A percentile compares a stretch with the other conserved stretches of the same genome.
Conservation (phyloP, 257 asterid species). For the Lithospermum erythrorhizon region DNA sequence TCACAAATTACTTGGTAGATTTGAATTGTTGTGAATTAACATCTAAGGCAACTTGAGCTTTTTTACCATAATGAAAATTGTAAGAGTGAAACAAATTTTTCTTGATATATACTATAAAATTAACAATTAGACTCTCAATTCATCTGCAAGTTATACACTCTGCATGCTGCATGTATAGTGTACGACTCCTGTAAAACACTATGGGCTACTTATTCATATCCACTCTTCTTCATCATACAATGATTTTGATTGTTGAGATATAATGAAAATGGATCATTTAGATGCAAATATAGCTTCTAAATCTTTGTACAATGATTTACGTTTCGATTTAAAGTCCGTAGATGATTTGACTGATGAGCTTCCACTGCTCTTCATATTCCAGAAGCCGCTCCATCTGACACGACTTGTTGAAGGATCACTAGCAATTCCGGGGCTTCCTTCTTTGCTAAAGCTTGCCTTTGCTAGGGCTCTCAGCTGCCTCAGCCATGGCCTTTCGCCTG, state of each 20-base stretch:
- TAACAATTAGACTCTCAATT: not conserved
- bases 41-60: too few relatives aligned
- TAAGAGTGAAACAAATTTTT: too few relatives aligned
- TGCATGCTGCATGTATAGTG: not conserved
- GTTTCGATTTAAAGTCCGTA: conserved; percentile 45
- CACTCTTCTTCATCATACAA: too few relatives aligned
- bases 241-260: too few relatives aligned
- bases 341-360: conserved; percentile 61
- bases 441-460: conserved; percentile 57
- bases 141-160: not conserved
- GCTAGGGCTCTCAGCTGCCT: conserved; percentile 69
- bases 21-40: too few relatives aligned
- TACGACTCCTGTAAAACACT: not conserved
- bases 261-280: conserved; percentile 21
- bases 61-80: too few relatives aligned
- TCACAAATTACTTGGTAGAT: too few relatives aligned
- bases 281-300: conserved; percentile 84
- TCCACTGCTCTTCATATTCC: conserved; percentile 56
- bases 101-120: not conserved
- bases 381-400: conserved; percentile 47
- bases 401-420: conserved; percentile 61
- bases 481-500: conserved; percentile 69
- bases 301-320: conserved; percentile 58
- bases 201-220: not conserved
- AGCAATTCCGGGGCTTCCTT: conserved; percentile 19